phyloP scores from a whole-genome alignment of 441 rosid genomes.

The Isatis lusitanica region DNA sequence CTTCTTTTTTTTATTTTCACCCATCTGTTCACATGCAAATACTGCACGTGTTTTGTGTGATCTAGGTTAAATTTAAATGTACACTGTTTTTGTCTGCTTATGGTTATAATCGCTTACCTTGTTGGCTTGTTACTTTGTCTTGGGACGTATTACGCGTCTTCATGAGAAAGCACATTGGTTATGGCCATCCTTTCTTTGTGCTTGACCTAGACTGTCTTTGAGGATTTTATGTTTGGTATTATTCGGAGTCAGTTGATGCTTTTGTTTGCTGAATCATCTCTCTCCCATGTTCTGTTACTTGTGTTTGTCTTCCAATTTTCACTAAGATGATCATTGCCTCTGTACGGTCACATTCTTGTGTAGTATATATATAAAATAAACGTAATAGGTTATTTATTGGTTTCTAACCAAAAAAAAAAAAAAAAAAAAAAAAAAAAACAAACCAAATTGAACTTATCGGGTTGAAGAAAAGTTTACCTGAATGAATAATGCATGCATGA shows the following conservation, averaged over 20 bases:
- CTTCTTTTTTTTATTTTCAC: not conserved
- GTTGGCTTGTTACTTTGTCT: conserved; percentile 27
- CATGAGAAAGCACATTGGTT: conserved; percentile 10
- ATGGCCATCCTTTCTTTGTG: conserved; percentile 22
- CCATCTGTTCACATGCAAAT: not conserved
- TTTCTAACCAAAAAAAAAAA: not conserved
- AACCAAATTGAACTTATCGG: not conserved
- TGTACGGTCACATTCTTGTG: conserved; percentile 19
- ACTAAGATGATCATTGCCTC: conserved; percentile 4
- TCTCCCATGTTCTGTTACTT: conserved; percentile 20
- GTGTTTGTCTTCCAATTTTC: conserved; percentile 22
- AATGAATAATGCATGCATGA: not conserved
- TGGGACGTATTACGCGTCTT: conserved; percentile 17
- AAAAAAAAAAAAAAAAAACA: too few relatives aligned
- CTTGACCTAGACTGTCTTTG: conserved; percentile 1
- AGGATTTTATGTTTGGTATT: conserved; percentile 35
- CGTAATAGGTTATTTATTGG: not conserved
- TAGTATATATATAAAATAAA: not conserved
- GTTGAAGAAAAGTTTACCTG: not conserved
- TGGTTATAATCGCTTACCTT: conserved; percentile 22
- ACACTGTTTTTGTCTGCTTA: conserved; percentile 16
- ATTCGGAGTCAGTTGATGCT: conserved; percentile 11
- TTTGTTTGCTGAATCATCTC: conserved; percentile 22
- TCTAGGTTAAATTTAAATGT: not conserved
- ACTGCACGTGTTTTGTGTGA: not conserved